Conservation (phyloP, 208 protist genomes). For the Crithidia fasciculata region DNA sequence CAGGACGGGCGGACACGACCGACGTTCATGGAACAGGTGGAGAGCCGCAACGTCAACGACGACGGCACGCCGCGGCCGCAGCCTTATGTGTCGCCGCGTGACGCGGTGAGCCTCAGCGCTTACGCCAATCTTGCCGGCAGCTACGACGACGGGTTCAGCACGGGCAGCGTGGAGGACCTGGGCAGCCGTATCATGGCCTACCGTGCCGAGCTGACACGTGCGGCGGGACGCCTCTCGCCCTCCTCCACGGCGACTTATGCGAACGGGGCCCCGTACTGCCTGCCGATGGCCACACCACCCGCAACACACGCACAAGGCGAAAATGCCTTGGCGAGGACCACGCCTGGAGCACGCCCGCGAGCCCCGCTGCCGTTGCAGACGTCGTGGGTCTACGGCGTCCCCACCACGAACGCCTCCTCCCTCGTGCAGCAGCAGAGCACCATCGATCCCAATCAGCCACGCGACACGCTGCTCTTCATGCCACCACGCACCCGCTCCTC, state of each 20-base stretch:
- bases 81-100: constrained; percentile 53
- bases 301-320: neutral
- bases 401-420: constrained; percentile 18
- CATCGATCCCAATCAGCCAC: constrained; percentile 15
- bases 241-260: constrained; percentile 27
- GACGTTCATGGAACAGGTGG: neutral
- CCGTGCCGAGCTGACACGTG: constrained; percentile 38
- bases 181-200: constrained; percentile 48
- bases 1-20: neutral
- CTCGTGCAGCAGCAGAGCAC: constrained; percentile 20
- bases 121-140: constrained; percentile 34
- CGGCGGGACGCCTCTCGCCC: constrained; percentile 31
- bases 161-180: constrained; percentile 21
- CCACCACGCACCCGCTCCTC: constrained; percentile 16
- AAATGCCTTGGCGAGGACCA: neutral
- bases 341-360: neutral
- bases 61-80: neutral
- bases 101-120: constrained; percentile 49
- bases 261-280: constrained; percentile 30
- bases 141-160: constrained; percentile 16
- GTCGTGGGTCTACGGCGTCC: constrained; percentile 74
- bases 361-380: constrained; percentile 37
- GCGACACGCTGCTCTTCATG: constrained; percentile 43
- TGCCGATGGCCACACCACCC: constrained; percentile 22
- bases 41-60: neutral